phyloP scores from a whole-genome alignment of 2,329 filamentous ascomycete species.

The Penicillium sp. region DNA sequence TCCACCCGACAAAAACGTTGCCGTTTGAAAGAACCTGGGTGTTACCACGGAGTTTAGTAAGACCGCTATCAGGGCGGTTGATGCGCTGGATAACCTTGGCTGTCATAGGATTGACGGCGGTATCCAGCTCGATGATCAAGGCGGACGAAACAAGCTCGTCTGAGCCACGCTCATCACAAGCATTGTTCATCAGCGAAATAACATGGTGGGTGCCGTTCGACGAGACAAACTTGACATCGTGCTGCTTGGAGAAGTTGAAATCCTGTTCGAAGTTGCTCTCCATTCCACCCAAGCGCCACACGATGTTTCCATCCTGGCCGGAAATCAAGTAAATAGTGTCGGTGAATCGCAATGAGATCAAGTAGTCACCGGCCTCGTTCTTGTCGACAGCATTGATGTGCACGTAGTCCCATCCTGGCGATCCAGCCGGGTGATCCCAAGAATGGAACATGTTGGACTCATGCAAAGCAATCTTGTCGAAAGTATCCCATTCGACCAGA shows the following conservation, averaged over 20 bases:
- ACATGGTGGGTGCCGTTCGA: conserved; percentile 30
- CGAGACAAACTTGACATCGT: conserved; percentile 37
- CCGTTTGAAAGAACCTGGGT: conserved; percentile 37
- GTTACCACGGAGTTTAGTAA: conserved; percentile 39
- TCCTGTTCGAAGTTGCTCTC: conserved; percentile 33
- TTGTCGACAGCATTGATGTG: conserved; percentile 46
- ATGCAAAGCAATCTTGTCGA: conserved; percentile 32
- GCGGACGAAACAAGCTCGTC: conserved; percentile 32
- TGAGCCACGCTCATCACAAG: conserved; percentile 30
- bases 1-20: conserved; percentile 42
- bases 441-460: conserved; percentile 32
- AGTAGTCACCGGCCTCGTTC: conserved; percentile 40
- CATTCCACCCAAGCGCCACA: conserved; percentile 42
- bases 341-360: conserved; percentile 42
- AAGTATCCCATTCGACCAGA: conserved; percentile 39
- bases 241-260: conserved; percentile 39
- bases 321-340: conserved; percentile 42
- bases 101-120: conserved; percentile 24
- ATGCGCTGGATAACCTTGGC: conserved; percentile 32
- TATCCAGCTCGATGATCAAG: conserved; percentile 36
- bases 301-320: conserved; percentile 35
- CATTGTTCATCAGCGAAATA: conserved; percentile 38
- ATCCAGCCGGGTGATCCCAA: conserved; percentile 7
- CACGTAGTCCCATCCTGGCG: conserved; percentile 36
- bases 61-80: conserved; percentile 35